phyloP scores from a whole-genome alignment of 1,139 yeast species.

The Saccharomyces pastorianus region DNA sequence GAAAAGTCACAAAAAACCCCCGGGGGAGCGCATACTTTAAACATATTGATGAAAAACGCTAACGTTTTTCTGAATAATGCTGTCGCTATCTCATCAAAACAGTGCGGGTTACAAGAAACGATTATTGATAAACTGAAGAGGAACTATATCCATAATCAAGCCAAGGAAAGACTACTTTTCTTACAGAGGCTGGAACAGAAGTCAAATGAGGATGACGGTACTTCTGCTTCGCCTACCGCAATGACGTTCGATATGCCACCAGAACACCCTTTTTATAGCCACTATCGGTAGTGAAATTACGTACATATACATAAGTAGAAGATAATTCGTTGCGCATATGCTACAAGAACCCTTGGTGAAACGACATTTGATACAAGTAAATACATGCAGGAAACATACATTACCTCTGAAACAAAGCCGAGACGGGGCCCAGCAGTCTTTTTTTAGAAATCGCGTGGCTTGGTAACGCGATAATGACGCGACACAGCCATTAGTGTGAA shows the following conservation, averaged over 20 bases:
- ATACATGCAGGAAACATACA: neutral
- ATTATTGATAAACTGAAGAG: conserved; percentile 27
- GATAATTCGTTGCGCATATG: neutral
- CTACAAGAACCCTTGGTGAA: neutral
- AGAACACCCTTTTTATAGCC: neutral
- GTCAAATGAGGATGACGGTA: neutral
- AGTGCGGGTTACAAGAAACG: conserved; percentile 29
- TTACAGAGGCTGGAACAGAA: conserved; percentile 6
- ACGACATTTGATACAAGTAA: neutral
- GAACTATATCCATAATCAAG: conserved; percentile 26
- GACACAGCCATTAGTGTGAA: neutral
- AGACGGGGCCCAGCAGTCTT: neutral
- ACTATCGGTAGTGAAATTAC: neutral
- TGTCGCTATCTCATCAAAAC: conserved; percentile 17
- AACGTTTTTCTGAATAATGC: conserved; percentile 21
- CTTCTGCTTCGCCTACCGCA: neutral
- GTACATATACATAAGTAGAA: neutral
- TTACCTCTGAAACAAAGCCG: neutral
- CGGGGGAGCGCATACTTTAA: conserved; percentile 6
- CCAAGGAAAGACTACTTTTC: conserved; percentile 10
- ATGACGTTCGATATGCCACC: neutral
- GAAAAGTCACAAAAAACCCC: neutral
- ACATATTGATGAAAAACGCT: conserved; percentile 22
- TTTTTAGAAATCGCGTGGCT: conserved; percentile 1
- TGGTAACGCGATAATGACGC: neutral